Evolutionary conservation across 495 filamentous ascomycete species (phyloP), one percentile per base, ranked within the genome.

Genomic region (Lentithecium fluviatile): DNA sequence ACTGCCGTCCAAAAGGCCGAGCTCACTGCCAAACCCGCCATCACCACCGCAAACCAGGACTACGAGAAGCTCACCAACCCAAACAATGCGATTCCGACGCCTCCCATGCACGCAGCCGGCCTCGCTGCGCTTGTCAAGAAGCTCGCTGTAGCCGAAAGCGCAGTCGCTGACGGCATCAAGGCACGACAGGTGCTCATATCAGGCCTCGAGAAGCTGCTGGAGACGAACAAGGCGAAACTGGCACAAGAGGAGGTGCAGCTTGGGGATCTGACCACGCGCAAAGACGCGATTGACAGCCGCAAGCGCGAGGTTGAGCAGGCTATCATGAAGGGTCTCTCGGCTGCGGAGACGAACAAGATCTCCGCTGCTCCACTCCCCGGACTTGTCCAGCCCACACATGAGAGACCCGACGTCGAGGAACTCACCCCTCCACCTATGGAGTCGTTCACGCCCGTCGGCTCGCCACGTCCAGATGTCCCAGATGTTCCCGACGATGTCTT

Each of bases 61-160:
- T 96, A 88, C 68, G 83, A 87, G 24, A 96, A 89, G 71, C 77
- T 94, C 66, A 82, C 84, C 34, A 88, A 93, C 59, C 81, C 89
- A 2, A 74, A 77, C 38, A 80, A 79, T 6, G 76, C 81, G 2
- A 69, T 83, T 6, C 90, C 92, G 5, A 82, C 88, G 0, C 85
- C 91, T 8, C 91, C 94, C 1, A 91, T 97, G 10, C 88, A 95
- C 70, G 94, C 94, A 1, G 95, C 95, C 25, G 87, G 91, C 15
- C 85, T 98, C 19, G 90, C 85, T 62, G 85, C 89, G 2, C 78
- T 99, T 7, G 79, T 97, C 49, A 96, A 94, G 75, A 85, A 83
- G 2, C 82, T 99, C 15, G 90, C 91, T 34, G 90, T 83, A 55
- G 94, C 94, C n/a, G 91, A 97, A 74, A 88, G 84, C 42, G 92